phyloP scores from a whole-genome alignment of 2,329 filamentous ascomycete genomes.

The Fusarium sp. region DNA sequence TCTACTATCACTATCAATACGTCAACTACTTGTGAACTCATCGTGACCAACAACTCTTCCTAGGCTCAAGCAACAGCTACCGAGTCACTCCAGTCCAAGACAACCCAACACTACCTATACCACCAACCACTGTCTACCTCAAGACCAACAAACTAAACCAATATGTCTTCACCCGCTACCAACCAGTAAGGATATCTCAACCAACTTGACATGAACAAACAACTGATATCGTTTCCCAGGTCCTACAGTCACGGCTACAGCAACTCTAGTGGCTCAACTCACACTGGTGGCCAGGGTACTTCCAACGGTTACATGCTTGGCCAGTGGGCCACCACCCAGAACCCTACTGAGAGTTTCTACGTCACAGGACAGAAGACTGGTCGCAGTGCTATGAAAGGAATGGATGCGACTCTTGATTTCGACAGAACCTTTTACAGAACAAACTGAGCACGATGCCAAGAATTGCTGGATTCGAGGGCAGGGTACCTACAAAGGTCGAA shows the following conservation, averaged over 20 bases:
- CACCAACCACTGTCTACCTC: slow-evolving; percentile 2
- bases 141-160: slow-evolving; percentile 7
- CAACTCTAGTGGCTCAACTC: slow-evolving; percentile 28
- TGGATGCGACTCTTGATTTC: slow-evolving; percentile 30
- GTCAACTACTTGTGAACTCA: neutral
- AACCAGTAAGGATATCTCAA: slow-evolving; percentile 23
- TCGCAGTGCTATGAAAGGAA: slow-evolving; percentile 16
- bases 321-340: slow-evolving; percentile 25
- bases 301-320: slow-evolving; percentile 17
- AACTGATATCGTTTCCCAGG: slow-evolving; percentile 19
- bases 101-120: slow-evolving; percentile 6
- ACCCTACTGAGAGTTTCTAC: slow-evolving; percentile 32
- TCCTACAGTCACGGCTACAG: slow-evolving; percentile 12
- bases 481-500: neutral
- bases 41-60: neutral
- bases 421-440: slow-evolving; percentile 13
- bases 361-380: slow-evolving; percentile 32
- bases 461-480: neutral
- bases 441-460: neutral
- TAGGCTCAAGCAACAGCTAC: neutral
- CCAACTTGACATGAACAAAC: neutral
- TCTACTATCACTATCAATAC: slow-evolving; percentile 5
- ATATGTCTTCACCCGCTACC: slow-evolving; percentile 29
- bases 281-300: slow-evolving; percentile 32
- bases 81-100: neutral